These are phyloP conservation scores for Capsicum rhomboideum DNA, from an alignment of 257 asterid species.

Conservation along the genomic window DNA sequence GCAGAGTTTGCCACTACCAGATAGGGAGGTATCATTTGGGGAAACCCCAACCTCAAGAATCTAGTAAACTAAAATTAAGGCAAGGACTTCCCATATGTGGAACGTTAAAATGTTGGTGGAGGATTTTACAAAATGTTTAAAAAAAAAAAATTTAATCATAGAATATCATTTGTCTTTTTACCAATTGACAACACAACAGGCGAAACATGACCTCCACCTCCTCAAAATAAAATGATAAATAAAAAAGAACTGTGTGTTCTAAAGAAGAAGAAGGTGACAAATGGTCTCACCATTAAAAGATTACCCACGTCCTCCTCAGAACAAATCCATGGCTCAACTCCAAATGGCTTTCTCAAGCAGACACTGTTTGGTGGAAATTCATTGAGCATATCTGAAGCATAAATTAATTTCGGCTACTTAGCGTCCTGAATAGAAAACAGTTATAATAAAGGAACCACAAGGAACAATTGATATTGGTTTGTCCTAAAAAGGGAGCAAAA, in stretches of 20 bases:
- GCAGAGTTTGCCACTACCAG: background rate
- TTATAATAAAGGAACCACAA: background rate
- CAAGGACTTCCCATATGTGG: background rate
- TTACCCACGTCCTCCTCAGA: constrained; percentile 67
- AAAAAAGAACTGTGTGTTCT: background rate
- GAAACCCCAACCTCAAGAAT: background rate
- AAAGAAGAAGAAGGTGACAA: background rate
- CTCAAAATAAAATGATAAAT: background rate
- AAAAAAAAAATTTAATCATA: background rate
- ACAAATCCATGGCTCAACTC: constrained; percentile 65
- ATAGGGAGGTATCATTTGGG: background rate
- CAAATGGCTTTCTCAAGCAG: constrained; percentile 57
- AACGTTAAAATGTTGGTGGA: background rate
- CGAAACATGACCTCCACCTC: background rate
- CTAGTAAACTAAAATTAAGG: background rate
- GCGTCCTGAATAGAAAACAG: constrained; percentile 1
- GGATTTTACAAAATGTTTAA: background rate
- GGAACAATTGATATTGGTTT: background rate
- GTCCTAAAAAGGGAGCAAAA: background rate
- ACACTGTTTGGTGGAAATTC: constrained; percentile 68
- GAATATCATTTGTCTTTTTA: background rate
- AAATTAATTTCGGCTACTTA: constrained; percentile 10
- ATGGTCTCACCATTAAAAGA: constrained; percentile 68
- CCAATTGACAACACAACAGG: background rate
- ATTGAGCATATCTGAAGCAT: constrained; percentile 48